These are phyloP conservation scores for Magnusiomyces suaveolens DNA, from an alignment of 1,139 yeast species.

Conservation along the genomic window DNA sequence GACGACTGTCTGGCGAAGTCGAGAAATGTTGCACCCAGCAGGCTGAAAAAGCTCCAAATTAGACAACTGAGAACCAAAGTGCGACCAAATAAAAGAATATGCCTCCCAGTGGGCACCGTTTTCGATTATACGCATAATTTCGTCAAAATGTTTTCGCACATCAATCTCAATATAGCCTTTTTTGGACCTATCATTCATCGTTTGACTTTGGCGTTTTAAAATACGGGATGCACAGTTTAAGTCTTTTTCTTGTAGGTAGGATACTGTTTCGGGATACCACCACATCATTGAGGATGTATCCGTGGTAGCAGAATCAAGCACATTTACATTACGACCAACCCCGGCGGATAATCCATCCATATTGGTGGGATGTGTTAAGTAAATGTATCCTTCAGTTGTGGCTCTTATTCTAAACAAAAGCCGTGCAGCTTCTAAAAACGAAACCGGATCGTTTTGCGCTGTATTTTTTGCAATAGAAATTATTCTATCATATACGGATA, in stretches of 20 bases:
- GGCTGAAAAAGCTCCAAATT: constrained; percentile 47
- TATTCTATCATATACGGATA: constrained; percentile 19
- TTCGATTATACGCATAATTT: constrained; percentile 44
- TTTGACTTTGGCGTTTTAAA: constrained; percentile 17
- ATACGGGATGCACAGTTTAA: constrained; percentile 27
- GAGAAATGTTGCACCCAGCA: constrained; percentile 39
- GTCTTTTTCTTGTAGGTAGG: constrained; percentile 40
- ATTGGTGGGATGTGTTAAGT: constrained; percentile 48
- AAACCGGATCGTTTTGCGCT: constrained; percentile 18
- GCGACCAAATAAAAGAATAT: constrained; percentile 58
- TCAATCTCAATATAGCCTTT: constrained; percentile 31
- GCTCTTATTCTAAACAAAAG: constrained; percentile 48
- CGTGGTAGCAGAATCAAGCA: neutral
- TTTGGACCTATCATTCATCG: neutral
- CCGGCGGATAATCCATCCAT: constrained; percentile 59
- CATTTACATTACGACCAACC: constrained; percentile 40
- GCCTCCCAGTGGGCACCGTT: constrained; percentile 60
- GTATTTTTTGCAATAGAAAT: constrained; percentile 20
- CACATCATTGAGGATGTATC: constrained; percentile 31
- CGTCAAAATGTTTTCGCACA: constrained; percentile 43
- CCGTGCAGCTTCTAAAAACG: constrained; percentile 44
- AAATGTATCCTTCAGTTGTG: constrained; percentile 40
- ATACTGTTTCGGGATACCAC: constrained; percentile 52
- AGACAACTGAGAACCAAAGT: constrained; percentile 62
- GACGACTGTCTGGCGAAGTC: constrained; percentile 45